phyloP scores from a whole-genome alignment of 208 protist genomes.

The Trypanosoma platydactyli region DNA sequence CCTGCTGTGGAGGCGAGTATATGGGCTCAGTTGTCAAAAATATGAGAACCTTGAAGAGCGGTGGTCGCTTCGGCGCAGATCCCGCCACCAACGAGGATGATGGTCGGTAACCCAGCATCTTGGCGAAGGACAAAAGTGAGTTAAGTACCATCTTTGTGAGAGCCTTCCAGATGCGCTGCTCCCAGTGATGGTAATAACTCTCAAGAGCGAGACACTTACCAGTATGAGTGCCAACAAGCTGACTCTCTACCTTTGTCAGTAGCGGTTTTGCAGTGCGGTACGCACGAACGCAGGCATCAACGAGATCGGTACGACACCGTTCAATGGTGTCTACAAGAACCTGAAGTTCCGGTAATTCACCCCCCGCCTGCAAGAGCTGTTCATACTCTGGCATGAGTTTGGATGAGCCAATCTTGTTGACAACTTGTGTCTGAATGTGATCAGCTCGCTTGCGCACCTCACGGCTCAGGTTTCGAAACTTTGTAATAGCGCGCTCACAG shows the following conservation, averaged over 20 bases:
- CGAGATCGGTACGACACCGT: constrained; percentile 59
- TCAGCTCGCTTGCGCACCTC: constrained; percentile 96
- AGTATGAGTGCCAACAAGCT: constrained; percentile 90
- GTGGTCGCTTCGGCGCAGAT: constrained; percentile 36
- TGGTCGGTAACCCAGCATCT: constrained; percentile 82
- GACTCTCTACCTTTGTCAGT: constrained; percentile 95
- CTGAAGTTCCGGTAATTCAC: constrained; percentile 91
- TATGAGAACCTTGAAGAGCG: constrained; percentile 94
- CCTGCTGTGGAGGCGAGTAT: constrained; percentile 91
- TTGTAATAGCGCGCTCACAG: constrained; percentile 94
- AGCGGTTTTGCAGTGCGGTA: constrained; percentile 95
- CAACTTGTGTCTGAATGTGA: constrained; percentile 91
- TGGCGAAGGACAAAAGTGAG: constrained; percentile 84
- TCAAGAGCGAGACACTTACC: constrained; percentile 88
- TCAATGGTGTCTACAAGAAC: constrained; percentile 93
- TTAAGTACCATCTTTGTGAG: constrained; percentile 90
- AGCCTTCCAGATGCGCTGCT: constrained; percentile 93
- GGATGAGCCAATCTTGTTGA: constrained; percentile 88
- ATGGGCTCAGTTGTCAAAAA: constrained; percentile 92
- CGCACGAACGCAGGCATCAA: constrained; percentile 90
- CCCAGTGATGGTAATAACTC: constrained; percentile 97
- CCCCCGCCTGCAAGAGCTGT: constrained; percentile 73
- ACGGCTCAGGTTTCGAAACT: constrained; percentile 95
- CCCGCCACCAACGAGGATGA: constrained; percentile 25
- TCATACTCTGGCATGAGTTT: constrained; percentile 82